Conservation (phyloP, 2,329 filamentous ascomycete species). For the Aspergillus candidus region DNA sequence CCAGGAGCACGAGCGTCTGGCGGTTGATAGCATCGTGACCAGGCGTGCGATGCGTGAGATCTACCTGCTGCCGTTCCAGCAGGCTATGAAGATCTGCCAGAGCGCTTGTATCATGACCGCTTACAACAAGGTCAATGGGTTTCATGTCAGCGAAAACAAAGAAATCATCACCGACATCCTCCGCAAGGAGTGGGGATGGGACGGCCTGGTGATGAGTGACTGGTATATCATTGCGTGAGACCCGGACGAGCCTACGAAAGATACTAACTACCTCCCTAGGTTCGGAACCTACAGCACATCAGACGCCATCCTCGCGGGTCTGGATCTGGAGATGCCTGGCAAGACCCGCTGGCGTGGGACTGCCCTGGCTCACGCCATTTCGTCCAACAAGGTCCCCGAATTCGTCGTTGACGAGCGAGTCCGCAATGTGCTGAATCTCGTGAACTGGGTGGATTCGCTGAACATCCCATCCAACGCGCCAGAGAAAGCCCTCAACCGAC, state of each 20-base stretch:
- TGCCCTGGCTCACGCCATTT: conserved; percentile 40
- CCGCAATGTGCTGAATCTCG: conserved; percentile 52
- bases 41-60: conserved; percentile 56
- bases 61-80: conserved; percentile 59
- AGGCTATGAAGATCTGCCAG: conserved; percentile 52
- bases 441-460: conserved; percentile 51
- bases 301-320: conserved; percentile 40
- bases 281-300: conserved; percentile 44
- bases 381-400: conserved; percentile 51
- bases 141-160: conserved; percentile 40
- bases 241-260: background rate
- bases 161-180: conserved; percentile 39
- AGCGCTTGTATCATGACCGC: conserved; percentile 54
- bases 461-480: conserved; percentile 51
- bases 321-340: conserved; percentile 46
- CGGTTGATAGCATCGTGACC: conserved; percentile 39
- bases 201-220: conserved; percentile 44
- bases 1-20: conserved; percentile 41
- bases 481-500: conserved; percentile 52
- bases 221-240: conserved; percentile 26
- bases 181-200: conserved; percentile 43
- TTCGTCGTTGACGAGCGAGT: conserved; percentile 55
- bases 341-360: conserved; percentile 39
- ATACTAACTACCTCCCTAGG: conserved; percentile 19
- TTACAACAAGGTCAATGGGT: conserved; percentile 53